Conservation (phyloP, 2,329 filamentous ascomycete species). For the Scedosporium dehoogii region DNA sequence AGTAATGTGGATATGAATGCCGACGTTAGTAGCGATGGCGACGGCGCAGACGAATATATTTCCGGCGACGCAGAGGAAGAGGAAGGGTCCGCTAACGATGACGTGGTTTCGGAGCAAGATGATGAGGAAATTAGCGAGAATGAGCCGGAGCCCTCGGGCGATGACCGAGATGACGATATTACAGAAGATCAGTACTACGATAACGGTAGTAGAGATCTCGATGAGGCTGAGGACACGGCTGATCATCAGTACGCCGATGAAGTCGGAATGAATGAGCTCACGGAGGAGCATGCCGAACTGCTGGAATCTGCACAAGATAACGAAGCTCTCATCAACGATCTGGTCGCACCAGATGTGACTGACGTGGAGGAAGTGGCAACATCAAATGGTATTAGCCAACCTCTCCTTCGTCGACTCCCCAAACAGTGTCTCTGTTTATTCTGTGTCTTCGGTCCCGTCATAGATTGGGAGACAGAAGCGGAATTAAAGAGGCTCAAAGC, state of each 20-base stretch:
- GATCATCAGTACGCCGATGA: slow-evolving; percentile 17
- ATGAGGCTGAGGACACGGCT: slow-evolving; percentile 11
- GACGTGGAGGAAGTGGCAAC: neutral
- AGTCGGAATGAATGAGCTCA: slow-evolving; percentile 8
- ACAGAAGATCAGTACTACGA: slow-evolving; percentile 9
- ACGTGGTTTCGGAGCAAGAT: slow-evolving; percentile 9
- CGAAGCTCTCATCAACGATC: slow-evolving; percentile 7
- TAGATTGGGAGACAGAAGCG: neutral
- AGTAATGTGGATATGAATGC: slow-evolving; percentile 15
- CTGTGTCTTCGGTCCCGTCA: neutral
- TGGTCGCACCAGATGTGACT: neutral
- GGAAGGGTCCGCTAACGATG: slow-evolving; percentile 13
- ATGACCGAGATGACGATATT: neutral
- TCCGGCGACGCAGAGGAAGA: slow-evolving; percentile 13
- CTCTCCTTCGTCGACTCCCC: neutral
- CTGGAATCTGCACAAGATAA: slow-evolving; percentile 9
- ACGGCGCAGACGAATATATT: slow-evolving; percentile 11
- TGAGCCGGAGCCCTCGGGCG: slow-evolving; percentile 2
- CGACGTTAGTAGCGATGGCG: slow-evolving; percentile 15
- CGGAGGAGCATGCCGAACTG: slow-evolving; percentile 10
- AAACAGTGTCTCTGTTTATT: neutral
- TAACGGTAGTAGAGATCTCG: slow-evolving; percentile 10
- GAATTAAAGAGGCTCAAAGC: neutral
- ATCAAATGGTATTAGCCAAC: slow-evolving; percentile 5
- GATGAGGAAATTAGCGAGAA: slow-evolving; percentile 8